Evolutionary conservation across 2,329 filamentous ascomycete genomes (phyloP), one percentile per base, ranked within the genome.

Genomic region (Colletotrichum limetticola): DNA sequence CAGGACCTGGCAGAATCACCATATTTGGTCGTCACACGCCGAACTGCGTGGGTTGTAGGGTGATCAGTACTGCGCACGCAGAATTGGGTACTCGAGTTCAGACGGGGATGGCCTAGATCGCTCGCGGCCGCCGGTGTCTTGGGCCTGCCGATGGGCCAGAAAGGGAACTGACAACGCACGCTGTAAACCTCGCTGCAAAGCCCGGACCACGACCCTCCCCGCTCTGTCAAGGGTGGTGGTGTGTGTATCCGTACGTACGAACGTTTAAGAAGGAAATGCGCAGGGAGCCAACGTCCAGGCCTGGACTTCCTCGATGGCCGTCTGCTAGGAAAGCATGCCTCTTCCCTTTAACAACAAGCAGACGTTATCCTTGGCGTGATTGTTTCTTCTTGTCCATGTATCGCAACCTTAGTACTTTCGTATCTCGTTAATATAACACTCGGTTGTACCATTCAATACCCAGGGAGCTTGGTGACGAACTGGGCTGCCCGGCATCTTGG

Each of bases 151-250:
- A 57, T 11, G 46, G n/a, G 14, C 9, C 26, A 24, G 19, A 59
- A 49, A 46, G 42, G 37, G 24, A 55, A 55, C 24, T 22, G 61
- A 67, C 46, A 22, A 53, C 37, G 62, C 49, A 37, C 65, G 30
- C 30, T 28, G 65, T 46, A 53, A 24, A 55, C 60, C 46, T 63
- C 60, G 60, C 60, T 63, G 9, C 19, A 55, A 55, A 61, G 30
- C 30, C n/a, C 65, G 9, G 46, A 16, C 46, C 57, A 42, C 16
- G 22, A 9, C 19, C 16, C 28, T 64, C 30, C 49, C 26, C 19
- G n/a, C 24, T 24, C 46, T 30, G 24, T 6, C 5, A 53, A 12
- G 30, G 22, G 7, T 57, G 28, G 42, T 52, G 46, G 24, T 42
- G 12, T 16, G 22, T 19, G 59, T 28, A 52, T 24, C 14, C 37